Base-by-base conservation (phyloP, 352 stramenopile genomes). In the Blastocystis sp. region DNA sequence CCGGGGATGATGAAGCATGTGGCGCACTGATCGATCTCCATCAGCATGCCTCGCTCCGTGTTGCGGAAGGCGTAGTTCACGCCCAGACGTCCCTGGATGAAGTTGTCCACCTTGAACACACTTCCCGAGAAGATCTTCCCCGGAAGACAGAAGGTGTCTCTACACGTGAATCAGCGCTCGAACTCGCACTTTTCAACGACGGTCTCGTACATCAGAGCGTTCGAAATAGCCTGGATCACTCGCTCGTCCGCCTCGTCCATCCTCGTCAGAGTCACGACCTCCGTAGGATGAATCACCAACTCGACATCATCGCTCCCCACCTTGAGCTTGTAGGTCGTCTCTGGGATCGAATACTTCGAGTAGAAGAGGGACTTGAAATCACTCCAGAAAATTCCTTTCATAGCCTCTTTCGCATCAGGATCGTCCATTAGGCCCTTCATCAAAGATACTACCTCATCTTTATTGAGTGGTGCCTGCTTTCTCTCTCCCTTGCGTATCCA, bases 361-460 rank as follows among this genome's bases (percentile, higher is more conserved):
- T 47, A 84, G 73, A 84, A 84, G 20, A 84, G 53, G 3, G 53
- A 23, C 73, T 84, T 84, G 47, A 84, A 66, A 23, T 84, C 73
- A 9, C 29, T 69, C 73, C 73, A 84, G 53, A 84, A 84, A 3
- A 47, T n/a, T 23, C 62, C 62, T 2, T 84, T 63, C 50, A 84
- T 15, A 29, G n/a, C 50, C 9, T 84, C 20, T 23, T 6, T 13
- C 20, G 45, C 53, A 15, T 41, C 26, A 29, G 43, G 3, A 43
- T 84, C 29, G 20, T 47, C 47, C 5, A 20, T 9, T 37, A 84
- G 55, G 8, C 54, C 43, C 20, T 23, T 69, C 47, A 84, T 26
- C 45, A 68, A n/a, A 18, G 18, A 37, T 3, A 68, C 68, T 37
- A 47, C 62, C 73, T 84, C 73, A 11, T 84, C 73, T 23, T 84